Evolutionary conservation across 352 stramenopile genomes (phyloP), one percentile per base, ranked within the genome.

Genomic region (Phytophthora quininea): DNA sequence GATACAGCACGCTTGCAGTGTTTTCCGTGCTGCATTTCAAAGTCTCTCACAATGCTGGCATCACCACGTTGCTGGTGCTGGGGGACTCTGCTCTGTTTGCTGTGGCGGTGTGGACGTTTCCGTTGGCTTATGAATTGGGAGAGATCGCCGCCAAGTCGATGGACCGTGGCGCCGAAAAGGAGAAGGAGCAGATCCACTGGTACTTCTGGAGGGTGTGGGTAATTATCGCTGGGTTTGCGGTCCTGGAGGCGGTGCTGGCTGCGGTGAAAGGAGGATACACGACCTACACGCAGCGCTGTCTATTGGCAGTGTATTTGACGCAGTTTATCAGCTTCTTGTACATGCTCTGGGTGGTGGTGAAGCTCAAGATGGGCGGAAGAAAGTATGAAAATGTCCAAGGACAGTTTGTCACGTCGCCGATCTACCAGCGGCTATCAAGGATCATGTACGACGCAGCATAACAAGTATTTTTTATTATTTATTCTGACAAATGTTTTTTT

Each of bases 311-410:
- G 29, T 89, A 91, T 54, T 58, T 66, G 0, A 47, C 73, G 11
- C 76, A 89, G 42, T 78, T 87, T 12, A 1, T 67, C 27, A 80
- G 69, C 54, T 73, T 89, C 32, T 40, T 77, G 14, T 91, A 77
- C 58, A 88, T 89, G 74, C 52, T 79, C 4, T 65, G 55, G 43
- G 49, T 72, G 43, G 46, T 91, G 4, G 14, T 82, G 4, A 37
- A 60, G 29, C 76, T 91, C 19, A 89, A 88, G 46, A 57, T 70
- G 4, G 71, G 58, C 8, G 82, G 80, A n/a, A 71, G 81, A 32
- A 79, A 91, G 57, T 86, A 81, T 35, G 84, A 93, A 48, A 86
- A 79, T 19, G 76, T 90, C 14, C 76, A 90, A 32, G 82, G 82
- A 14, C 64, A 75, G 30, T 88, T 92, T 56, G 73, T 89, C 33